These are phyloP conservation scores for Suhomyces pyralidae DNA, from an alignment of 805 yeast species.

Conservation along the genomic window DNA sequence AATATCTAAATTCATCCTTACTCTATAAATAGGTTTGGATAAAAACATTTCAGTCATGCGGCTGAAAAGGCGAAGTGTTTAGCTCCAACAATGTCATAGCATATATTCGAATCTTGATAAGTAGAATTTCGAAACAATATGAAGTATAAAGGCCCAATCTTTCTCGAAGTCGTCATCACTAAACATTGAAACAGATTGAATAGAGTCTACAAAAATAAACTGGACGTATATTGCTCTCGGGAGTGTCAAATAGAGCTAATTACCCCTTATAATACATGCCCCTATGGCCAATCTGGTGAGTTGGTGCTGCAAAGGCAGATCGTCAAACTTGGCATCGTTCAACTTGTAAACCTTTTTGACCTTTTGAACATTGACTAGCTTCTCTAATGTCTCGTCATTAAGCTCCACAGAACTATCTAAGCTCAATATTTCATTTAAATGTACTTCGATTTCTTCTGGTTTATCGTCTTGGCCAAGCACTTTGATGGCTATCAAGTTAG, in stretches of 20 bases:
- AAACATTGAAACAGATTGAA: neutral
- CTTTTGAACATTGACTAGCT: constrained; percentile 22
- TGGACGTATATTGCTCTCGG: too few species aligned
- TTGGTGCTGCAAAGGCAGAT: constrained; percentile 14
- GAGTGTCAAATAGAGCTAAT: too few species aligned
- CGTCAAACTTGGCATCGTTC: constrained; percentile 23
- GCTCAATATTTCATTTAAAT: constrained; percentile 22
- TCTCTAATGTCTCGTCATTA: constrained; percentile 23
- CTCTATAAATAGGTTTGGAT: neutral
- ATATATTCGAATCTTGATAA: neutral
- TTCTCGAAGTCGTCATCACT: too few species aligned
- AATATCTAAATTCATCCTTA: too few species aligned
- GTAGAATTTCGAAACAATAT: too few species aligned
- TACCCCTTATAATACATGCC: constrained; percentile 49
- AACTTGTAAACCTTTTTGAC: constrained; percentile 38
- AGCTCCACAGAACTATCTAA: constrained; percentile 6
- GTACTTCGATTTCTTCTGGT: constrained; percentile 20
- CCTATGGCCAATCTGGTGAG: constrained; percentile 45
- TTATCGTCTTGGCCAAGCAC: constrained; percentile 24
- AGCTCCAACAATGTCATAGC: neutral
- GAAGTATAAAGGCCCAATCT: too few species aligned
- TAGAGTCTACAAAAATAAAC: neutral
- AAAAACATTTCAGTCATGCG: neutral
- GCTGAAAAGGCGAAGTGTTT: too few species aligned
- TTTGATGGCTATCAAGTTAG: constrained; percentile 50